Evolutionary conservation across 2,329 filamentous ascomycete genomes (phyloP), one percentile per base, ranked within the genome.

Genomic region (Coniella vitis): DNA sequence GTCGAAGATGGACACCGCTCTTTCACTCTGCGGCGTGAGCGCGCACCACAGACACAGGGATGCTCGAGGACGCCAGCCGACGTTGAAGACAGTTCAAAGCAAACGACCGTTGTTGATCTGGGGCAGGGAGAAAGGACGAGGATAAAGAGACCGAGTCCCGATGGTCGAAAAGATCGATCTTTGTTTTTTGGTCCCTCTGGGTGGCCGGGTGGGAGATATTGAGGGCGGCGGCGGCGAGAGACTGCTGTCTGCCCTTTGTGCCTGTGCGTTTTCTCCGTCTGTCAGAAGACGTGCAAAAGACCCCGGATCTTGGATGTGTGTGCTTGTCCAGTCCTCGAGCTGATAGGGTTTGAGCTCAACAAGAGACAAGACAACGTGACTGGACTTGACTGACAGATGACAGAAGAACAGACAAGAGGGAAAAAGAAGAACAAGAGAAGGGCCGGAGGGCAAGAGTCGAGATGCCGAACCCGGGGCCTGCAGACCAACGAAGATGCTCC

Each of bases 1-100:
- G 60, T 60, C 57, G 61, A 14, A 29, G 25, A 29, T 29, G 56
- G 69, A 70, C 69, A 72, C 69, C 69, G 69, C 68, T 71, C 66
- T 71, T 71, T 71, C 62, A 60, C 52, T 29, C 5, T 29, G 25
- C 25, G 25, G 25, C 25, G 25, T 10, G 25, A 5, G 25, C 25
- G 25, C 25, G 10, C 37, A 14, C 17, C 5, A 14, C 14, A 20
- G 17, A 22, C 37, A 10, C 38, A 55, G 47, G 48, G 54, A 58
- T 55, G 25, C 50, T 55, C 57, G 56, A 59, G 54, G 58, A 55
- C 10, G 25, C 25, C 25, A 44, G 38, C 12, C 48, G 52, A 21
- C 37, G n/a, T 68, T 69, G 68, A 69, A 63, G 63, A 58, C 49
- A 55, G 57, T 56, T 58, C 54, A 45, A 44, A 37, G 45, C 45